A percentile compares a stretch with the other conserved stretches of the same genome.
Evolutionary conservation across 2,329 filamentous ascomycete species (phyloP).

Genomic region (Aspergillus terreus): DNA sequence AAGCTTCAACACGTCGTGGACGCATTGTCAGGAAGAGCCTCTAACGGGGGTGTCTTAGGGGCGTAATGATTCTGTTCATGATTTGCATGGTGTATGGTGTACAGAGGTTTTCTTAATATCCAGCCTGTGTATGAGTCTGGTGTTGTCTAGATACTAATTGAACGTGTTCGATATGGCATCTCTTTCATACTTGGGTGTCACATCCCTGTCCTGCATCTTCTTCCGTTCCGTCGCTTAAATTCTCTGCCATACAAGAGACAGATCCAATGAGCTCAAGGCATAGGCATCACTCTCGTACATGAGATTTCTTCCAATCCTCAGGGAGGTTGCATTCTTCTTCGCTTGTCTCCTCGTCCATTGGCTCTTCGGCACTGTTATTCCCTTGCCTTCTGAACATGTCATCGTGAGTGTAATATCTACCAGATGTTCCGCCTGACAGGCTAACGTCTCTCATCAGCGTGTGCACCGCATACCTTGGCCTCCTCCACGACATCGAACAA

Average conservation of each 20-base stretch:
- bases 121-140: too few species aligned
- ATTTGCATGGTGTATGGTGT: neutral
- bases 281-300: neutral
- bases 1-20: constrained; percentile 75
- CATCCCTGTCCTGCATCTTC: too few species aligned
- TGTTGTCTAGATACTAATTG: too few species aligned
- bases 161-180: too few species aligned
- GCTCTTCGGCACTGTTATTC: neutral
- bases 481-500: constrained; percentile 12
- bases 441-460: constrained; percentile 1
- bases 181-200: too few species aligned
- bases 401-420: constrained; percentile 2
- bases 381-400: constrained; percentile 2
- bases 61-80: neutral
- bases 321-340: neutral
- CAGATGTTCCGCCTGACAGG: neutral
- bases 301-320: neutral
- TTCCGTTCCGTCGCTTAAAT: too few species aligned
- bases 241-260: too few species aligned
- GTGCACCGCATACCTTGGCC: constrained; percentile 4
- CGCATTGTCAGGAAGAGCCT: constrained; percentile 66
- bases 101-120: too few species aligned
- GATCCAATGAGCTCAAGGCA: too few species aligned
- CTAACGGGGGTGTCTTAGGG: neutral
- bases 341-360: neutral